phyloP scores from a whole-genome alignment of 2,329 filamentous ascomycete genomes.

The Ophiostoma himal-ulmi region DNA sequence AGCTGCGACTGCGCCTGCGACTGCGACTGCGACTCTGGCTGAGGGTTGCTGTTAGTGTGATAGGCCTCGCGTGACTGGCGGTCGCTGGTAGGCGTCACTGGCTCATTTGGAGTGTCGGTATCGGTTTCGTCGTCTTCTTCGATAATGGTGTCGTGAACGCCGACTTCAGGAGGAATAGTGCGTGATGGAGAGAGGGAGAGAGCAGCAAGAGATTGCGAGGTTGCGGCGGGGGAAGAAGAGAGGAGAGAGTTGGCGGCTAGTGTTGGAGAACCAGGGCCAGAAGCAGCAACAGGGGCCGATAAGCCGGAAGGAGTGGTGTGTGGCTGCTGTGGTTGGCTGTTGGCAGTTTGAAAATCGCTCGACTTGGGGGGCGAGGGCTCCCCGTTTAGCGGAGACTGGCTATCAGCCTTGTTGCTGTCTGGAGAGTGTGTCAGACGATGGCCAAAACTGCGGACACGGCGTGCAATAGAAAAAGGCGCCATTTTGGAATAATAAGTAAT shows the following conservation, averaged over 20 bases:
- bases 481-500: neutral
- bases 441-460: neutral
- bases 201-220: slow-evolving; percentile 18
- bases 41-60: neutral
- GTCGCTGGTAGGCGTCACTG: slow-evolving; percentile 55
- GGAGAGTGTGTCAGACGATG: slow-evolving; percentile 1
- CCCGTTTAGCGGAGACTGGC: slow-evolving; percentile 20
- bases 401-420: slow-evolving; percentile 25
- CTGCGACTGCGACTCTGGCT: neutral
- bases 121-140: slow-evolving; percentile 56
- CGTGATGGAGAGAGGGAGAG: slow-evolving; percentile 41
- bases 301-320: neutral
- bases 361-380: slow-evolving; percentile 9
- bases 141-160: slow-evolving; percentile 48
- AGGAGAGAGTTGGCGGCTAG: slow-evolving; percentile 15
- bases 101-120: slow-evolving; percentile 55
- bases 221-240: neutral
- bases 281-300: neutral
- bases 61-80: slow-evolving; percentile 47
- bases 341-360: neutral
- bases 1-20: neutral
- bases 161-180: slow-evolving; percentile 38
- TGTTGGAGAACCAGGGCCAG: slow-evolving; percentile 10
- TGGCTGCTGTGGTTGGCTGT: neutral
- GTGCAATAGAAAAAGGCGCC: neutral